Evolutionary conservation across 441 rosid species (phyloP).

Genomic region (Rhodomyrtus psidioides): DNA sequence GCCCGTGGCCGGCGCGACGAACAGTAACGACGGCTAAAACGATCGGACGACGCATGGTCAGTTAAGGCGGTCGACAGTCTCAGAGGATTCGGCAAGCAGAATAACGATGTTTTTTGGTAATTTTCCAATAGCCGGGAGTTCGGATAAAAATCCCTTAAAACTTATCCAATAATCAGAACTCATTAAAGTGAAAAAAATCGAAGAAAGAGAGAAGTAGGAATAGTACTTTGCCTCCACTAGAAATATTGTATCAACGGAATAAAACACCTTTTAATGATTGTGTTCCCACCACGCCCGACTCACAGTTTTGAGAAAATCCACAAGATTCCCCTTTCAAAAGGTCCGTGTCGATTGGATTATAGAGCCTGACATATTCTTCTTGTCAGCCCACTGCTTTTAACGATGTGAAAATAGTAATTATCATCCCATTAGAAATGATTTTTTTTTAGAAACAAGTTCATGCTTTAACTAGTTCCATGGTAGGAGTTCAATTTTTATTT

Average conservation of each 20-base stretch:
- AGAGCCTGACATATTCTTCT: background rate
- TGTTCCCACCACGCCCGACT: background rate
- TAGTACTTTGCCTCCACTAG: background rate
- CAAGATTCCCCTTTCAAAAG: background rate
- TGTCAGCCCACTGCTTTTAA: background rate
- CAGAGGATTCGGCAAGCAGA: no score
- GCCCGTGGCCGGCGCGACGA: accelerated
- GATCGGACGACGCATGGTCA: no score
- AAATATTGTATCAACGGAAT: background rate
- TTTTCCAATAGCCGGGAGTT: no score
- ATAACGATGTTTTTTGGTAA: no score
- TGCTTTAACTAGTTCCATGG: background rate
- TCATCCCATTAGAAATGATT: no score
- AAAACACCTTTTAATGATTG: background rate
- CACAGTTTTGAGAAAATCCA: background rate
- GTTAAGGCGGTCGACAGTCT: no score
- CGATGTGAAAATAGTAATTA: background rate
- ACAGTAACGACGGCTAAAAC: no score
- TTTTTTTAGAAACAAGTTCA: no score
- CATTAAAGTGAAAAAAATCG: background rate
- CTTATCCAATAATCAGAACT: no score
- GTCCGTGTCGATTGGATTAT: background rate
- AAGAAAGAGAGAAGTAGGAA: background rate
- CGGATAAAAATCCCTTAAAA: no score
- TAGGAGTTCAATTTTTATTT: background rate